Evolutionary conservation across 2,329 filamentous ascomycete species (phyloP).

Genomic region (Periconia digitata): DNA sequence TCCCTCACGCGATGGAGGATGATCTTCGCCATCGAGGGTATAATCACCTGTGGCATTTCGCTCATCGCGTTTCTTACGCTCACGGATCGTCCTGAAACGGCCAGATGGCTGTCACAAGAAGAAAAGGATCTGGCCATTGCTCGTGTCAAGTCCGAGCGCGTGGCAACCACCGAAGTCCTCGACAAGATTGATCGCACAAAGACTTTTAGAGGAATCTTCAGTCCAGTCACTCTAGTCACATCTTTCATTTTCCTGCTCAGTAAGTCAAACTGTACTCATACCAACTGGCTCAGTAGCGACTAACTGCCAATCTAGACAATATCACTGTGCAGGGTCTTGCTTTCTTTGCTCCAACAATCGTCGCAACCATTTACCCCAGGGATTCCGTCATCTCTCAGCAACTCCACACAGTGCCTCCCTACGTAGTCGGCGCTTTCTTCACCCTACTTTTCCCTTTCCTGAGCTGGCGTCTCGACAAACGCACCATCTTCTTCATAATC

Average conservation of each 20-base stretch:
- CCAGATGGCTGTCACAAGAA: slow-evolving; percentile 64
- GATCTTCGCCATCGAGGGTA: slow-evolving; percentile 73
- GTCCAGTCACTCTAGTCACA: slow-evolving; percentile 61
- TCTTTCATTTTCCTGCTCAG: slow-evolving; percentile 61
- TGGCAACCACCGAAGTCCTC: slow-evolving; percentile 63
- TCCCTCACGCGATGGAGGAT: slow-evolving; percentile 63
- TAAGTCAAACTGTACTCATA: not conserved
- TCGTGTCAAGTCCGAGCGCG: slow-evolving; percentile 68
- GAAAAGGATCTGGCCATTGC: slow-evolving; percentile 69
- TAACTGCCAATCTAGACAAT: slow-evolving; percentile 51
- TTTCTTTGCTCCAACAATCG: slow-evolving; percentile 72
- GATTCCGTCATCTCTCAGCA: slow-evolving; percentile 63
- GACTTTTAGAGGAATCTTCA: slow-evolving; percentile 63
- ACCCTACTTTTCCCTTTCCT: slow-evolving; percentile 63
- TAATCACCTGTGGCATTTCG: slow-evolving; percentile 60
- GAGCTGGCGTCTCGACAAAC: slow-evolving; percentile 62
- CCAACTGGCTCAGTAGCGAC: not conserved
- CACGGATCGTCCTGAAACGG: slow-evolving; percentile 69
- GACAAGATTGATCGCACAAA: slow-evolving; percentile 65
- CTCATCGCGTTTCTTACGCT: slow-evolving; percentile 65
- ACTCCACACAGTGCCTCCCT: slow-evolving; percentile 70
- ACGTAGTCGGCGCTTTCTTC: slow-evolving; percentile 69
- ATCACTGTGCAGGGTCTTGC: slow-evolving; percentile 71
- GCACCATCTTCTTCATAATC: slow-evolving; percentile 63
- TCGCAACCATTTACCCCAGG: slow-evolving; percentile 66